Evolutionary conservation across 73 alveolate genomes (phyloP), one percentile per base, ranked within the genome.

Genomic region (Paramecium octaurelia): DNA sequence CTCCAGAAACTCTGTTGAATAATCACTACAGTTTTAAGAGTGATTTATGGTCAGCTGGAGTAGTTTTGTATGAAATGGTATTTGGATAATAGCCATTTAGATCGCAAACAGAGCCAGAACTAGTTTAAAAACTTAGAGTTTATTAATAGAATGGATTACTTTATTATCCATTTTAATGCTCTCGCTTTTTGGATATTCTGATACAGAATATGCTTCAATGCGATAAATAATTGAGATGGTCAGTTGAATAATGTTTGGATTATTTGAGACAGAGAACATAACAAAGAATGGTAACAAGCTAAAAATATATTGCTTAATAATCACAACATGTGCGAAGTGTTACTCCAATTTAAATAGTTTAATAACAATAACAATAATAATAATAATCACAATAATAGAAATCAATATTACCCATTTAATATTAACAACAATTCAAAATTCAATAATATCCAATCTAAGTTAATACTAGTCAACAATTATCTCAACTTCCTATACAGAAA

Each of bases 11-110:
- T 14, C 83, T 96, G 38, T 85, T 96, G 20, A 93, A 88, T 80
- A 92, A 88, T 59, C 96, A 96, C n/a, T 96, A 96, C 88, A 95
- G 97, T 59, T 93, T 93, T 48, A 96, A 94, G 60, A 95, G 94
- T 11, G 98, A 96, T 91, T 87, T 95, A 93, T 96, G 98, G 98
- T 75, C 96, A 44, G 95, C 93, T 27, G 98, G 98, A 4, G 97
- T 96, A 21, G 92, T 96, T 93, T 95, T 94, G 42, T 96, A 94
- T 93, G 98, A 96, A 92, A 94, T 96, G 97, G 93, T 96, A 80
- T 48, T 80, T 24, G 87, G 87, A 73, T 43, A 73, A 44, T 40
- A 42, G 34, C 91, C 91, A 80, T 80, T 80, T 80, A n/a, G 50
- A 21, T 43, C 76, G 7, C 24, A 40, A n/a, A 80, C 76, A 42